Percentiles rank a stretch among this genome's conserved stretches.
phyloP scores from a whole-genome alignment of 495 filamentous ascomycete genomes.

The Niebla homalea region DNA sequence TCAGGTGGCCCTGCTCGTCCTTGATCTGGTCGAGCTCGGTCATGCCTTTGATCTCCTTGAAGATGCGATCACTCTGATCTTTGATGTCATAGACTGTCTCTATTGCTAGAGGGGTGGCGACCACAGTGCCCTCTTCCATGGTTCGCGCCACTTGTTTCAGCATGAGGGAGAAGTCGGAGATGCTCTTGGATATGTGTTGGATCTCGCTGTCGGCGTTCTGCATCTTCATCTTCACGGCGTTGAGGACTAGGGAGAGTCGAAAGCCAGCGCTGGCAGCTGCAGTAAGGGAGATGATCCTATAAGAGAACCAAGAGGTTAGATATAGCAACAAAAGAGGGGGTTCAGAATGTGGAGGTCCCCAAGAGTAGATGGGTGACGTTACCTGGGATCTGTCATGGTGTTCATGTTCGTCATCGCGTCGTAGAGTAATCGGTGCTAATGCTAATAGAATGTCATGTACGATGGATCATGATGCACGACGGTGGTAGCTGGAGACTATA shows the following conservation, averaged over 20 bases:
- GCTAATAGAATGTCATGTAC: too few species aligned
- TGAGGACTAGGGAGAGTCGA: conserved; percentile 31
- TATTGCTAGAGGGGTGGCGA: conserved; percentile 21
- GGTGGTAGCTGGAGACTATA: too few species aligned
- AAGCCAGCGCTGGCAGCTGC: conserved; percentile 30
- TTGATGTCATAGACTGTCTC: conserved; percentile 31
- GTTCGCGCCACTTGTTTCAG: conserved; percentile 29
- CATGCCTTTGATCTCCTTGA: conserved; percentile 34
- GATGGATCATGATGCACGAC: too few species aligned
- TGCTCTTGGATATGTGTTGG: conserved; percentile 32
- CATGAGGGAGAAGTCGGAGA: conserved; percentile 31
- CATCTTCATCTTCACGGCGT: conserved; percentile 30
- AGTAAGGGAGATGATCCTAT: conserved; percentile 19
- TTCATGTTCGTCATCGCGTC: too few species aligned
- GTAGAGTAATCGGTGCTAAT: too few species aligned
- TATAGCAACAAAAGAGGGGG: too few species aligned
- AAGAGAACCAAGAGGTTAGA: too few species aligned
- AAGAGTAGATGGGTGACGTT: too few species aligned
- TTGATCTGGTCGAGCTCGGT: conserved; percentile 24
- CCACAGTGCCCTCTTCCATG: conserved; percentile 20
- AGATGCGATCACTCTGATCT: conserved; percentile 27
- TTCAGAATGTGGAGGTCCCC: too few species aligned
- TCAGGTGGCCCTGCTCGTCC: conserved; percentile 22
- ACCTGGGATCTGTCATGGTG: too few species aligned
- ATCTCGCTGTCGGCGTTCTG: conserved; percentile 32